Evolutionary conservation across 208 protist species (phyloP).

Genomic region (Crithidia sp.): DNA sequence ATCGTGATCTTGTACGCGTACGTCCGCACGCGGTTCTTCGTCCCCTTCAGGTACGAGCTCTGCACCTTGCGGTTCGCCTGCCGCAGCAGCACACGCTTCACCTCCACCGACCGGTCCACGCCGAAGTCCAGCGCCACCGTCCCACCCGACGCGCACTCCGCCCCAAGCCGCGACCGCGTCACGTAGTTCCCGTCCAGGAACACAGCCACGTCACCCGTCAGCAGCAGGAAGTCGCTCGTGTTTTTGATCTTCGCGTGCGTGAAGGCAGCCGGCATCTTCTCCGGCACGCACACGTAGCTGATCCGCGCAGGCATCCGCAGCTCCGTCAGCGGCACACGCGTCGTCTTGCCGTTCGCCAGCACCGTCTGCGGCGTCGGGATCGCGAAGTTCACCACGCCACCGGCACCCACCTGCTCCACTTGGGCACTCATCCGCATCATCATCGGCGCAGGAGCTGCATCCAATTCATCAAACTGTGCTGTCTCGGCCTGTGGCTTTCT

Average conservation of each 20-base stretch:
- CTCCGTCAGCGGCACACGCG: slow-evolving; percentile 30
- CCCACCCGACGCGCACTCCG: slow-evolving; percentile 22
- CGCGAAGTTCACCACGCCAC: slow-evolving; percentile 28
- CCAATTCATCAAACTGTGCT: neutral
- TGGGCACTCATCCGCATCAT: slow-evolving; percentile 5
- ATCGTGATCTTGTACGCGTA: slow-evolving; percentile 30
- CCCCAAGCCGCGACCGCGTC: slow-evolving; percentile 17
- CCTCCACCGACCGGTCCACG: slow-evolving; percentile 31
- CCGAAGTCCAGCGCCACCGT: slow-evolving; percentile 29
- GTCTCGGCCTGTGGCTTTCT: neutral
- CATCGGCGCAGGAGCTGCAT: slow-evolving; percentile 20
- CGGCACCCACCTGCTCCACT: slow-evolving; percentile 26
- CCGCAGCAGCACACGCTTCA: slow-evolving; percentile 34
- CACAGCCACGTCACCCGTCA: slow-evolving; percentile 25
- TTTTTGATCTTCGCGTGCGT: slow-evolving; percentile 29
- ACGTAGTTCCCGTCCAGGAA: slow-evolving; percentile 38
- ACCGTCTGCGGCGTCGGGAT: slow-evolving; percentile 31
- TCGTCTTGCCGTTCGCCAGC: slow-evolving; percentile 30
- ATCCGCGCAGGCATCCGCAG: slow-evolving; percentile 26
- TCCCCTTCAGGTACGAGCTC: slow-evolving; percentile 27
- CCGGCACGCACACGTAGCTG: slow-evolving; percentile 29
- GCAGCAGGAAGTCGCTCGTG: slow-evolving; percentile 28
- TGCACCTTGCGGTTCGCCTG: slow-evolving; percentile 32
- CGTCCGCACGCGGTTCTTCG: slow-evolving; percentile 22
- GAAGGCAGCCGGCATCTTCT: slow-evolving; percentile 26